Conservation (phyloP, 306 rosid species). For the Crotalaria pallida region DNA sequence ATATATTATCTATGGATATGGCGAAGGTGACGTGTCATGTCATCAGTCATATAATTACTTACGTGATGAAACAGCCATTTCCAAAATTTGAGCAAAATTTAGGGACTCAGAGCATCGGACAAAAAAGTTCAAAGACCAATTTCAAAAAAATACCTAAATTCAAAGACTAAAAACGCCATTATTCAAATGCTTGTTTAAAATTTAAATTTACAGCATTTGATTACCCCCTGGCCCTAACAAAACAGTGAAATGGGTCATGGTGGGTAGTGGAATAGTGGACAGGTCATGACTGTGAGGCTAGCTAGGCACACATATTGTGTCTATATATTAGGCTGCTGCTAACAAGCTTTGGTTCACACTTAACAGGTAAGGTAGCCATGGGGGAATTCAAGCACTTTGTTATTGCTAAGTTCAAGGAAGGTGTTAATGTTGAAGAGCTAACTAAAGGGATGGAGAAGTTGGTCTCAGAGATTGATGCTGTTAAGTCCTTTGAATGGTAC, state of each 20-base stretch:
- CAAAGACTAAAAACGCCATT: no score
- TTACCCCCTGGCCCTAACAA: slow-evolving; percentile 23
- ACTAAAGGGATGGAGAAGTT: slow-evolving; percentile 63
- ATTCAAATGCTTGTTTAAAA: no score
- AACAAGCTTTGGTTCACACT: slow-evolving; percentile 25
- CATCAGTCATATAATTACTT: no score
- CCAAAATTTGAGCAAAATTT: no score
- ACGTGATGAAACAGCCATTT: no score
- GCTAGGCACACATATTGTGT: slow-evolving; percentile 19
- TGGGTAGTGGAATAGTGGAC: slow-evolving; percentile 26
- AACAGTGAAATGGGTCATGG: slow-evolving; percentile 35
- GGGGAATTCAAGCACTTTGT: slow-evolving; percentile 86
- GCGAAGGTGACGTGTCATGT: no score
- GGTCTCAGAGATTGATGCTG: slow-evolving; percentile 64
- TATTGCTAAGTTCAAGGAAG: slow-evolving; percentile 78
- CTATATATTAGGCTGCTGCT: slow-evolving; percentile 29
- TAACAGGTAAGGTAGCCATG: slow-evolving; percentile 28
- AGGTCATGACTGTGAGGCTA: slow-evolving; percentile 31
- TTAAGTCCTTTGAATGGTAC: slow-evolving; percentile 85
- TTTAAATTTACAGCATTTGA: slow-evolving; percentile 7
- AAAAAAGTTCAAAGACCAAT: no score
- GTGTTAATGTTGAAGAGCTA: slow-evolving; percentile 61
- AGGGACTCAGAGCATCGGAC: no score
- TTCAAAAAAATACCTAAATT: no score
- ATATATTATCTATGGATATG: no score